Evolutionary conservation across 2,329 filamentous ascomycete species (phyloP).

Genomic region (Salinomyces thailandicus): DNA sequence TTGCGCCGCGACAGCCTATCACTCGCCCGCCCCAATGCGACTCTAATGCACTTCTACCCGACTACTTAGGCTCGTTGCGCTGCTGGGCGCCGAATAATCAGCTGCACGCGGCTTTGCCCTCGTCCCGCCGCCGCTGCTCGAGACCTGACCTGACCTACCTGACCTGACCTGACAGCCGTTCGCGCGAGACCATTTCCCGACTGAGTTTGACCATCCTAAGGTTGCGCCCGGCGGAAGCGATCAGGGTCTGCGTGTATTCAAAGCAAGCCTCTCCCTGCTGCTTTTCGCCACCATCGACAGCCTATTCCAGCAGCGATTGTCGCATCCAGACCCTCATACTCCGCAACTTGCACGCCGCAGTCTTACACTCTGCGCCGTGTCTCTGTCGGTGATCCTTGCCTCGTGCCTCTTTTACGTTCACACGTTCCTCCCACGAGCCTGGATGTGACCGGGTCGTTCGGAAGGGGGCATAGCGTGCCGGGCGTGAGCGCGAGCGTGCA

Average conservation of each 20-base stretch:
- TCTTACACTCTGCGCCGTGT: slow-evolving; percentile 1
- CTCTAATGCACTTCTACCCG: slow-evolving; percentile 5
- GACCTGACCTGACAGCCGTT: background rate
- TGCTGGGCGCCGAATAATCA: slow-evolving; percentile 14
- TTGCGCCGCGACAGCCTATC: background rate
- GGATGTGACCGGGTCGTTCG: slow-evolving; percentile 10
- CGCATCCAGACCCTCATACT: slow-evolving; percentile 10
- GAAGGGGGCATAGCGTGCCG: slow-evolving; percentile 2
- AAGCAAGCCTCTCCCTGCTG: slow-evolving; percentile 24
- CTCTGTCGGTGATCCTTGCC: slow-evolving; percentile 5
- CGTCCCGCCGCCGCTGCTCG: too few species aligned
- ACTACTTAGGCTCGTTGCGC: slow-evolving; percentile 12
- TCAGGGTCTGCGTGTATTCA: slow-evolving; percentile 10
- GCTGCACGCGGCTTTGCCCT: too few species aligned
- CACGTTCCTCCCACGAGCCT: slow-evolving; percentile 6
- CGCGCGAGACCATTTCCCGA: slow-evolving; percentile 1
- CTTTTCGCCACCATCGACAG: slow-evolving; percentile 14
- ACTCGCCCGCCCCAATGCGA: background rate
- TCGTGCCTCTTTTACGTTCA: slow-evolving; percentile 3
- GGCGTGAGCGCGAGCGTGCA: slow-evolving; percentile 11
- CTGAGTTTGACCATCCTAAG: slow-evolving; percentile 2
- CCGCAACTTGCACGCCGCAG: background rate
- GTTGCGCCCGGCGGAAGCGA: slow-evolving; percentile 4
- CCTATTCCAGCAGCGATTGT: slow-evolving; percentile 21
- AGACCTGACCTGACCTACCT: background rate